phyloP scores from a whole-genome alignment of 2,329 filamentous ascomycete genomes.

The Neopestalotiopsis sp. region DNA sequence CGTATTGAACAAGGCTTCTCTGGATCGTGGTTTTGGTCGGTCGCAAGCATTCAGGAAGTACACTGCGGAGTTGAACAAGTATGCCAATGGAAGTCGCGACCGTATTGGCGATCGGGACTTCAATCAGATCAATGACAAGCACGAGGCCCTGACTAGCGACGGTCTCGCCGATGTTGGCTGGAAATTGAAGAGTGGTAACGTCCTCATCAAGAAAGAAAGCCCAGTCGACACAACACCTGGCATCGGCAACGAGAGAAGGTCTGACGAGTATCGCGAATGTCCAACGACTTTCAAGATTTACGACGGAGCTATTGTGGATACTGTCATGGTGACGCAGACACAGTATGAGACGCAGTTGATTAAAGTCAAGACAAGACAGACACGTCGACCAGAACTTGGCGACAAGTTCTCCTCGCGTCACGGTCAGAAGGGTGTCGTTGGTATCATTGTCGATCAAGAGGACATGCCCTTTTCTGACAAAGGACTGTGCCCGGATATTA shows the following conservation, averaged over 20 bases:
- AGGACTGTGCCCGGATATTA: conserved; percentile 94
- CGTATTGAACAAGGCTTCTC: conserved; percentile 94
- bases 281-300: conserved; percentile 81
- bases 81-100: conserved; percentile 78
- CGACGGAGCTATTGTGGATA: conserved; percentile 90
- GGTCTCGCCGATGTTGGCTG: conserved; percentile 88
- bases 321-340: conserved; percentile 90
- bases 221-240: conserved; percentile 79
- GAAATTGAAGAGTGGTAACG: conserved; percentile 77
- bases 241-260: conserved; percentile 69
- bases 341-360: conserved; percentile 86
- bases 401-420: conserved; percentile 99
- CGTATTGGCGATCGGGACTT: conserved; percentile 71
- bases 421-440: conserved; percentile 97
- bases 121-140: conserved; percentile 67
- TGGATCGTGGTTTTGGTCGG: conserved; percentile 92
- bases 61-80: conserved; percentile 83
- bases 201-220: conserved; percentile 88
- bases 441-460: conserved; percentile 94
- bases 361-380: conserved; percentile 97
- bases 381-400: conserved; percentile 89
- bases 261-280: conserved; percentile 69
- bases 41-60: conserved; percentile 99
- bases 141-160: conserved; percentile 79
- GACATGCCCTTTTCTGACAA: conserved; percentile 95